These are phyloP conservation scores for Aurifilum marmelostoma DNA, from an alignment of 2,329 filamentous ascomycete species.

Conservation along the genomic window DNA sequence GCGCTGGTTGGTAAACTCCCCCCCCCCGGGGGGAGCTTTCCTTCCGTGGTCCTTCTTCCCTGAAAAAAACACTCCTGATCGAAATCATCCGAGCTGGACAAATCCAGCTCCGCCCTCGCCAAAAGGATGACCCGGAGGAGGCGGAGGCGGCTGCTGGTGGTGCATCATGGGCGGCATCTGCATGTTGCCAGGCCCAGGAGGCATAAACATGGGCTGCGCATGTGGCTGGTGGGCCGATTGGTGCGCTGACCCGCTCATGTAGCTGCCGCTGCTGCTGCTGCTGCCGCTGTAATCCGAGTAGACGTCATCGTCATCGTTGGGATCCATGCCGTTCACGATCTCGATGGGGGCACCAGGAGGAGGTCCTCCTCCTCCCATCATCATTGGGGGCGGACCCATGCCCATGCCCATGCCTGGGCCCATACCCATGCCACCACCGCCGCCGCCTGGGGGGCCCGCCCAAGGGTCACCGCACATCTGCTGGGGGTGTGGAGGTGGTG, in stretches of 20 bases:
- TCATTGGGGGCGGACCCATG: constrained; percentile 3
- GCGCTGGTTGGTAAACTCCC: neutral
- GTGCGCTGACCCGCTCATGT: neutral
- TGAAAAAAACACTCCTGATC: neutral
- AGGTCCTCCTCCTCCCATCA: constrained; percentile 12
- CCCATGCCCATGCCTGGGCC: constrained; percentile 2
- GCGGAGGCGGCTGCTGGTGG: neutral
- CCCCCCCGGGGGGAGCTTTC: neutral
- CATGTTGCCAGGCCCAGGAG: constrained; percentile 4
- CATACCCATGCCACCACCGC: constrained; percentile 3
- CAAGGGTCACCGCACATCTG: neutral
- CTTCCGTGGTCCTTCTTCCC: neutral
- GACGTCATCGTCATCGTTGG: neutral
- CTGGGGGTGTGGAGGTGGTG: constrained; percentile 6
- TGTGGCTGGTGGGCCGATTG: neutral
- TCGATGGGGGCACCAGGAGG: constrained; percentile 1
- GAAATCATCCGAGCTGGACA: neutral
- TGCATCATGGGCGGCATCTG: constrained; percentile 13
- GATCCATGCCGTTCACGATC: constrained; percentile 13
- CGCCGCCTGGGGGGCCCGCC: constrained; percentile 8
- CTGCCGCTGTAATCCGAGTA: neutral
- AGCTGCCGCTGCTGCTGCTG: neutral
- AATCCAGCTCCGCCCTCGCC: constrained; percentile 6
- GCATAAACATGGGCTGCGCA: constrained; percentile 5
- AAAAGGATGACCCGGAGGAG: neutral